phyloP scores from a whole-genome alignment of 1,284 basidiomycete genomes.

The Earliella scabrosa region DNA sequence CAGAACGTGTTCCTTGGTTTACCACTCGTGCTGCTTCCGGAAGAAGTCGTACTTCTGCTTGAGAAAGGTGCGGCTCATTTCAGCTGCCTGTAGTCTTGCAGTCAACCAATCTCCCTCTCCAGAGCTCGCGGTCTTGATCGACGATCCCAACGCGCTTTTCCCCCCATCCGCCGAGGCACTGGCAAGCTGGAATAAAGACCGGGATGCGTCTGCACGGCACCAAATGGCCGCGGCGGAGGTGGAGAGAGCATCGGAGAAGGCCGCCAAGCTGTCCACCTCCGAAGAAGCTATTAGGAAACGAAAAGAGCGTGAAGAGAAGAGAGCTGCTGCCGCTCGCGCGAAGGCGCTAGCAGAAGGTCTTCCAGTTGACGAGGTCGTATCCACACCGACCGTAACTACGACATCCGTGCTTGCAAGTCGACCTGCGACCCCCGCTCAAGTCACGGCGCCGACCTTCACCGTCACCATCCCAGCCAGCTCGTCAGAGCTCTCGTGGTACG shows the following conservation, averaged over 20 bases:
- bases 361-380: constrained; percentile 9
- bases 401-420: constrained; percentile 18
- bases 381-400: constrained; percentile 14
- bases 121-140: constrained; percentile 82
- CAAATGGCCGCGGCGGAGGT: constrained; percentile 53
- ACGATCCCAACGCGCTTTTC: constrained; percentile 69
- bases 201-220: constrained; percentile 46
- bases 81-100: neutral
- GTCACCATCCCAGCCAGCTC: constrained; percentile 69
- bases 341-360: constrained; percentile 35
- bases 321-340: constrained; percentile 43
- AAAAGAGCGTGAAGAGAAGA: constrained; percentile 67
- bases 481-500: constrained; percentile 65
- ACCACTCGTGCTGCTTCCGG: constrained; percentile 87
- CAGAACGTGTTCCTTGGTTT: constrained; percentile 97
- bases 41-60: constrained; percentile 90
- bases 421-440: constrained; percentile 25
- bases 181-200: constrained; percentile 56
- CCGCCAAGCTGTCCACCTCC: constrained; percentile 52
- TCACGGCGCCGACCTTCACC: constrained; percentile 46
- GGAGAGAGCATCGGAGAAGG: constrained; percentile 49
- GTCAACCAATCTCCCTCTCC: constrained; percentile 2
- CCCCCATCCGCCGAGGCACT: constrained; percentile 59
- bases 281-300: constrained; percentile 72
- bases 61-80: constrained; percentile 63